A percentile compares a stretch with the other conserved stretches of the same genome.
Conservation (phyloP, 768 basidiomycete genomes). For the Auriculariales sp. region DNA sequence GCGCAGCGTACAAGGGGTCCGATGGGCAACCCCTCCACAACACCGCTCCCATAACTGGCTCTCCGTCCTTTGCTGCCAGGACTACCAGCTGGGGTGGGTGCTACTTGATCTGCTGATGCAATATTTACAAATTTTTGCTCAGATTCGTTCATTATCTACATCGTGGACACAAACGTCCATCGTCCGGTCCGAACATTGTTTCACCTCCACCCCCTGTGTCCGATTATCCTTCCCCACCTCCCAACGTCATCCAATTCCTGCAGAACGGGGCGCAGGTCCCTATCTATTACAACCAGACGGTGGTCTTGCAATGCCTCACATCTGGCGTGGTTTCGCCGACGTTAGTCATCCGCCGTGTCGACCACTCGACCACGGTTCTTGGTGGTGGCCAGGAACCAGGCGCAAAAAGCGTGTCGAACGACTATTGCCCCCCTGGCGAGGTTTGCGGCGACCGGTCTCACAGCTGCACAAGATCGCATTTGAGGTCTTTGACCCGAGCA, state of each 20-base stretch:
- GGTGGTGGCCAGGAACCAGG: slow-evolving; percentile 86
- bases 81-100: slow-evolving; percentile 78
- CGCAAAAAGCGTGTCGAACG: slow-evolving; percentile 70
- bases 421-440: slow-evolving; percentile 72
- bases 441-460: slow-evolving; percentile 85
- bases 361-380: slow-evolving; percentile 76
- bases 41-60: slow-evolving; percentile 55
- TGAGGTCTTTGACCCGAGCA: slow-evolving; percentile 67
- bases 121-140: slow-evolving; percentile 4
- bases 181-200: slow-evolving; percentile 39
- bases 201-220: slow-evolving; percentile 59
- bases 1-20: slow-evolving; percentile 82
- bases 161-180: slow-evolving; percentile 78
- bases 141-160: slow-evolving; percentile 96
- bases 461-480: slow-evolving; percentile 94
- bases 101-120: slow-evolving; percentile 7
- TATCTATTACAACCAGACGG: slow-evolving; percentile 93
- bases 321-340: slow-evolving; percentile 91
- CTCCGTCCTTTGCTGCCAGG: slow-evolving; percentile 77
- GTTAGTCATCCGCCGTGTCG: slow-evolving; percentile 87
- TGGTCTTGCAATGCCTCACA: slow-evolving; percentile 85
- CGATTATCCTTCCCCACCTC: slow-evolving; percentile 84
- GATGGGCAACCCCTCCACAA: slow-evolving; percentile 82
- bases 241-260: slow-evolving; percentile 77
- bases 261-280: slow-evolving; percentile 76